These are phyloP conservation scores for Termitomyces sp. DNA, from an alignment of 768 basidiomycete species.

Conservation along the genomic window DNA sequence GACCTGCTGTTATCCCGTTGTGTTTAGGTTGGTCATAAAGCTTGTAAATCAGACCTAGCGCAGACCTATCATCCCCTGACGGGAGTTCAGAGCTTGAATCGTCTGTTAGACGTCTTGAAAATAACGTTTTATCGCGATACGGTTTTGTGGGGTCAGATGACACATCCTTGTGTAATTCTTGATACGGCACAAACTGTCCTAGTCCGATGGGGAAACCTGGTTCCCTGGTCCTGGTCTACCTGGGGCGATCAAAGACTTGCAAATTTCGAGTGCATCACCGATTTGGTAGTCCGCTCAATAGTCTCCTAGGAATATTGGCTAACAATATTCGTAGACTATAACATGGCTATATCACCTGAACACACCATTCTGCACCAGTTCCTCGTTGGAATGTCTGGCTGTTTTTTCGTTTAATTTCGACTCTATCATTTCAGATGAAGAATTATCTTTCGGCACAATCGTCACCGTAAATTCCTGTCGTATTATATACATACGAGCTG, in stretches of 20 bases:
- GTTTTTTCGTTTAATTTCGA: background rate
- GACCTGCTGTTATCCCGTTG: background rate
- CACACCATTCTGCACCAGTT: slow-evolving; percentile 7
- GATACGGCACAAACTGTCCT: slow-evolving; percentile 44
- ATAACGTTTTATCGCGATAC: slow-evolving; percentile 2
- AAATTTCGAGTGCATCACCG: slow-evolving; percentile 41
- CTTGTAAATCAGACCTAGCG: slow-evolving; percentile 1
- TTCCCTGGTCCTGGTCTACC: slow-evolving; percentile 61
- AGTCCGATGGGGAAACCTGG: slow-evolving; percentile 49
- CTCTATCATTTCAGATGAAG: background rate
- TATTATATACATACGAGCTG: background rate
- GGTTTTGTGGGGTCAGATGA: background rate
- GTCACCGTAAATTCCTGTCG: slow-evolving; percentile 7
- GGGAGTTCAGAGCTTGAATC: slow-evolving; percentile 41
- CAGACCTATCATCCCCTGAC: slow-evolving; percentile 17
- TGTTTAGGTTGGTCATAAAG: slow-evolving; percentile 18
- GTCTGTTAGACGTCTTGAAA: slow-evolving; percentile 39
- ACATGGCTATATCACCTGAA: slow-evolving; percentile 46
- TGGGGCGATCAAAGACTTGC: slow-evolving; percentile 52
- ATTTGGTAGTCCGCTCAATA: slow-evolving; percentile 33
- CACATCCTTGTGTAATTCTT: slow-evolving; percentile 18
- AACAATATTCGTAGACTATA: slow-evolving; percentile 31
- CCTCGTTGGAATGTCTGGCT: slow-evolving; percentile 1
- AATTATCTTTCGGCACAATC: background rate
- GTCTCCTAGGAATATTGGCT: background rate